Conservation (phyloP, 768 basidiomycete genomes). For the Floccularia luteovirens region DNA sequence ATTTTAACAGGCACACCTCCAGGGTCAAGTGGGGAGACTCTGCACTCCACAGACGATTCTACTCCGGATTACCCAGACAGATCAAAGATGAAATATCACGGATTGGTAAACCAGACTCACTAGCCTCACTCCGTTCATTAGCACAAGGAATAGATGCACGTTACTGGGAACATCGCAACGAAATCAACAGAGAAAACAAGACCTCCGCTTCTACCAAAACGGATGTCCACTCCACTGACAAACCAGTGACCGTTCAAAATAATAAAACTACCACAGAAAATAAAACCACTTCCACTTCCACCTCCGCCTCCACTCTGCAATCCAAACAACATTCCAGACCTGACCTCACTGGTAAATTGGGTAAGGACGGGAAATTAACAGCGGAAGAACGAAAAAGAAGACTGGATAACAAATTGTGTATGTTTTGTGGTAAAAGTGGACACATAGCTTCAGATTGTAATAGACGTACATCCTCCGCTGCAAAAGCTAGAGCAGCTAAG, state of each 20-base stretch:
- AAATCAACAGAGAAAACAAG: neutral
- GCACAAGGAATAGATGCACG: neutral
- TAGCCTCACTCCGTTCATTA: neutral
- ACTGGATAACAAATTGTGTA: slow-evolving; percentile 15
- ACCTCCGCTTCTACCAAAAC: neutral
- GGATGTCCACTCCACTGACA: neutral
- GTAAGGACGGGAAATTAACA: slow-evolving; percentile 17
- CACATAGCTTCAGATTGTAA: neutral
- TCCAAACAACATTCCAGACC: no score
- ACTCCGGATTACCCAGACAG: neutral
- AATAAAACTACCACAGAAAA: neutral
- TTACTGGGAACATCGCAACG: neutral
- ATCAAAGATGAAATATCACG: neutral
- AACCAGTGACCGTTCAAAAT: neutral
- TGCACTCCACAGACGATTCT: neutral
- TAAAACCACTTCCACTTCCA: neutral
- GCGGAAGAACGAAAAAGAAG: slow-evolving; percentile 20
- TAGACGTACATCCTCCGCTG: neutral
- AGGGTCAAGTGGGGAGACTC: neutral
- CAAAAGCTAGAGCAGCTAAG: neutral
- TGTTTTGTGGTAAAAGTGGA: slow-evolving; percentile 11
- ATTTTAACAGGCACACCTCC: neutral
- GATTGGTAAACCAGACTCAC: neutral
- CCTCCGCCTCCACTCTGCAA: neutral
- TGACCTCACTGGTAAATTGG: slow-evolving; percentile 20